Evolutionary conservation across 2,329 filamentous ascomycete genomes (phyloP), one percentile per base, ranked within the genome.

Genomic region (Aspergillus texensis): DNA sequence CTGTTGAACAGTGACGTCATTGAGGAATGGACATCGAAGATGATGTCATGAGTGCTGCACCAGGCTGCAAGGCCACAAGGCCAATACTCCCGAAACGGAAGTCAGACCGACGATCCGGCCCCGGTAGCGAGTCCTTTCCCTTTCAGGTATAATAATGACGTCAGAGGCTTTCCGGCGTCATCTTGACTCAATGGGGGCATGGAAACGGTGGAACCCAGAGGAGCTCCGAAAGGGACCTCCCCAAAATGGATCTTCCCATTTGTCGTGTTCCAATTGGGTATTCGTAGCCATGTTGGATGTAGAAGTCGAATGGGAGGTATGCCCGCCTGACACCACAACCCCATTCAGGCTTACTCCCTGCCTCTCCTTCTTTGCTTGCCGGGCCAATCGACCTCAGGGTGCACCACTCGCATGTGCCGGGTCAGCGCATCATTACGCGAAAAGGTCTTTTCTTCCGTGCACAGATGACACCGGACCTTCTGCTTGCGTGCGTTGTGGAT

Each of bases 371-470:
- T 74, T 63, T 82, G 78, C 79, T 89, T 90, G 70, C 91, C 90
- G n/a, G 90, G 89, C 70, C 92, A 89, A 67, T 94, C 91, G 61
- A 94, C 86, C 65, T 97, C 92, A 0, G 94, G 94, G 77, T 97
- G 94, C 67, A 96, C 94, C 56, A 97, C 94, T 41, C 93, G 89
- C 85, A 97, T 96, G 76, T 99, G 95, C 65, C 95, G 85, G 16
- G 94, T 98, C 55, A 98, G 84, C 1, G 95, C 95, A 81, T 99
- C 95, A 67, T 94, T 95, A 62, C 95, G 89, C 71, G 93, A 97
- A 75, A 99, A 99, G 0, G 93, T 96, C 85, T 98, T 98, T 74
- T 98, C 94, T 72, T 98, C 94, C 1, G 92, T 93, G 80, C 95
- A 99, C 55, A 97, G 81, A 66, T 94, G 89, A 79, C 95, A 99